A percentile compares a stretch with the other conserved stretches of the same genome.
Conservation (phyloP, 2,329 filamentous ascomycete genomes). For the Tolypocladium tundrense region DNA sequence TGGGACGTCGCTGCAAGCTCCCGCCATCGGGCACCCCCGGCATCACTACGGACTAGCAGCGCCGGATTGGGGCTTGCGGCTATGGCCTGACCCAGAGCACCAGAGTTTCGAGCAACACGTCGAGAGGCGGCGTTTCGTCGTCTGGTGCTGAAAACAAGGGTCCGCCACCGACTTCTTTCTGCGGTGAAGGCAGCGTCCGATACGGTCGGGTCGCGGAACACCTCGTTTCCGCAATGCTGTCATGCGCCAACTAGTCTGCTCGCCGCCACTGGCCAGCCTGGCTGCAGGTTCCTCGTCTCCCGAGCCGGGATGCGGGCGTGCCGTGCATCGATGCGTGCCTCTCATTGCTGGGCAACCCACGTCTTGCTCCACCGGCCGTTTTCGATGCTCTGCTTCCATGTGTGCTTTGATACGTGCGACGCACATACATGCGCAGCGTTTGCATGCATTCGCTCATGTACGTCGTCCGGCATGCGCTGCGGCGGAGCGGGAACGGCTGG, state of each 20-base stretch:
- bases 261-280: neutral
- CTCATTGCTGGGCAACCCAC: neutral
- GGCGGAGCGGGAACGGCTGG: neutral
- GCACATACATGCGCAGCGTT: neutral
- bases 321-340: neutral
- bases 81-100: neutral
- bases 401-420: neutral
- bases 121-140: neutral
- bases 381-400: neutral
- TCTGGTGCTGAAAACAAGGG: neutral
- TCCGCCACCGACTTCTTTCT: neutral
- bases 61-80: neutral
- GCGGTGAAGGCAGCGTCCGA: neutral
- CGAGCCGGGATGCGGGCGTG: neutral
- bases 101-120: neutral
- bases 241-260: neutral
- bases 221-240: neutral
- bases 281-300: neutral
- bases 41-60: neutral
- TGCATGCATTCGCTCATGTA: neutral
- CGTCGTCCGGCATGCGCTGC: neutral
- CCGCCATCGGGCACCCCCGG: neutral
- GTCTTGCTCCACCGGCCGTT: neutral
- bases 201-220: neutral
- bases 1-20: constrained; percentile 13